These are phyloP conservation scores for Phlebopus sp. DNA, from an alignment of 1,284 basidiomycete genomes.

Conservation along the genomic window DNA sequence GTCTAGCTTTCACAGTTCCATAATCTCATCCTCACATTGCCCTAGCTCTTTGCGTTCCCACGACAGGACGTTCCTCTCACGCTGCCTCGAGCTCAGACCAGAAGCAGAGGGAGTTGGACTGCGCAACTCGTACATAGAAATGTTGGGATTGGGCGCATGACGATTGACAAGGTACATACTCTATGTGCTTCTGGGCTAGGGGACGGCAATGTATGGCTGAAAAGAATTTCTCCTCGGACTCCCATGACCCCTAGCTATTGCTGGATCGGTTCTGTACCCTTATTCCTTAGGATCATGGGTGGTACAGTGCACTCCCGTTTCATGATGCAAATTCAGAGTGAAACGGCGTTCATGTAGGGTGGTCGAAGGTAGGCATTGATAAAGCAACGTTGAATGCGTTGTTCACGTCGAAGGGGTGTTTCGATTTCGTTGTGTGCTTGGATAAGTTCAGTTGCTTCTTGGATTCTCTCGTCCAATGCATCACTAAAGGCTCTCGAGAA, in stretches of 20 bases:
- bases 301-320: conserved; percentile 16
- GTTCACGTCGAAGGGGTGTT: conserved; percentile 1
- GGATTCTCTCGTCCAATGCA: conserved; percentile 1
- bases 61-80: not conserved
- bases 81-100: no score
- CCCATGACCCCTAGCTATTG: not conserved
- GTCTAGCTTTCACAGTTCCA: not conserved
- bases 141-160: no score
- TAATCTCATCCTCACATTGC: no score
- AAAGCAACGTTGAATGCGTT: conserved; percentile 3
- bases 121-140: no score
- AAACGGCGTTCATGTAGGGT: conserved; percentile 21
- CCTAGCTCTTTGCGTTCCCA: conserved; percentile 8
- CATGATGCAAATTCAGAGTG: conserved; percentile 10
- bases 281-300: conserved; percentile 8
- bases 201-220: not conserved
- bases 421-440: conserved; percentile 1
- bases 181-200: no score
- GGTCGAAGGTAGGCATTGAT: not conserved
- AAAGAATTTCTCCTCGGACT: not conserved
- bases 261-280: not conserved
- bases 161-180: no score
- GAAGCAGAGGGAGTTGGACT: no score
- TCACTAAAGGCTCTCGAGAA: not conserved
- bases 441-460: not conserved